Conservation (phyloP, 2,329 filamentous ascomycete genomes). For the Orbilia quercus region DNA sequence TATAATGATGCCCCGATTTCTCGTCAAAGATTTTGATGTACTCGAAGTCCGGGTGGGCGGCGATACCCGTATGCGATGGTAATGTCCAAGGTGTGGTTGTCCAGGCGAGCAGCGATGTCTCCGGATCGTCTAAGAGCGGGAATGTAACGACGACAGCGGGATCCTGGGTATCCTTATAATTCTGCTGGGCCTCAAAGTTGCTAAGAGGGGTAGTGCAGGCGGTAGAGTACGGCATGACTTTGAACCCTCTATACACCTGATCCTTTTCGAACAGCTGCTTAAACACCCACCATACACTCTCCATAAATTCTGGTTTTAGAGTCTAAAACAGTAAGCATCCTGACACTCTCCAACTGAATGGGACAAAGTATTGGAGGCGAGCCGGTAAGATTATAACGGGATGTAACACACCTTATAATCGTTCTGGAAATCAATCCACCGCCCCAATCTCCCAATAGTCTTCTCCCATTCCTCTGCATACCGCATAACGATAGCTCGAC, state of each 20-base stretch:
- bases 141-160: slow-evolving; percentile 90
- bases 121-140: slow-evolving; percentile 80
- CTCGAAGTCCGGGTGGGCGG: slow-evolving; percentile 83
- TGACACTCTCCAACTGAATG: slow-evolving; percentile 21
- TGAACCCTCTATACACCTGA: slow-evolving; percentile 87
- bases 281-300: slow-evolving; percentile 96
- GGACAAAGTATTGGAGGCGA: not conserved
- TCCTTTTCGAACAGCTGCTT: slow-evolving; percentile 91
- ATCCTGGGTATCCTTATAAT: slow-evolving; percentile 92
- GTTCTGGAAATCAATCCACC: slow-evolving; percentile 98
- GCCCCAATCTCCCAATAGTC: slow-evolving; percentile 86
- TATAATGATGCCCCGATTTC: slow-evolving; percentile 82
- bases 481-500: slow-evolving; percentile 90
- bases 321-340: no score
- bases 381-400: not conserved
- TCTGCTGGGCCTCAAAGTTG: slow-evolving; percentile 93
- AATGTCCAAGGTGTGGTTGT: slow-evolving; percentile 91
- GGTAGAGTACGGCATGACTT: slow-evolving; percentile 95
- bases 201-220: slow-evolving; percentile 88
- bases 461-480: slow-evolving; percentile 87
- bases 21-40: slow-evolving; percentile 89
- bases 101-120: slow-evolving; percentile 83
- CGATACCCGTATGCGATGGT: slow-evolving; percentile 81
- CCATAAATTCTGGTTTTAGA: slow-evolving; percentile 93
- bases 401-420: slow-evolving; percentile 79